Evolutionary conservation across 2,329 filamentous ascomycete genomes (phyloP), one percentile per base, ranked within the genome.

Genomic region (Gnomoniopsis smithogilvyi): DNA sequence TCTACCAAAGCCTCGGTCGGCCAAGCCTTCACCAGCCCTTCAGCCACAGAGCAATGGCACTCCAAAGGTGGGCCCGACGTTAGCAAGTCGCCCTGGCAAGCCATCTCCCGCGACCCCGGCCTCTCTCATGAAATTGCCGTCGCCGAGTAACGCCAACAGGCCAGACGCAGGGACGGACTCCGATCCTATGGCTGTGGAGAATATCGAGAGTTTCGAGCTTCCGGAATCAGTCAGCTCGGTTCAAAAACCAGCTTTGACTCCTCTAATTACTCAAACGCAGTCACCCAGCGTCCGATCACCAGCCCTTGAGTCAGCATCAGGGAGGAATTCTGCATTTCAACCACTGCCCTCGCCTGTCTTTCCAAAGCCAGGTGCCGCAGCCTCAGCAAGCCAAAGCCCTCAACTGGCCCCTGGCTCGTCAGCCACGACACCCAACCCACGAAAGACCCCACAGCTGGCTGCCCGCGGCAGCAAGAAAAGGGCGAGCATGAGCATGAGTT

Each of bases 31-130:
- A 3, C 88, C 90, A 11, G 86, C 86, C 60, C 83, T 92, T 21
- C 75, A 78, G 54, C 80, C 86, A 6, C 83, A 87, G 66, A 78
- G 72, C 50, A 69, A 66, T 45, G 64, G 62, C 60, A 68, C 63
- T 38, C 64, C 68, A 22, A 60, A 38, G 1, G 6, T 57, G 33
- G 57, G 45, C 14, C 53, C 60, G 19, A 45, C 36, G 26, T 59
- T 63, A 51, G 57, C 63, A n/a, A 51, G 68, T 10, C 66, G 70
- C 3, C 68, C 71, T 30, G 76, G 74, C 22, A 78, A 77, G 54
- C 77, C 75, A 66, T 84, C 86, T 54, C 90, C 91, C 12, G 92
- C 91, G 1, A 96, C 92, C 0, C 92, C 92, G 1, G 91, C 93
- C 10, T 96, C 92, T 7, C 75, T 96, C 60, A 96, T 97, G 90